Evolutionary conservation across 306 rosid species (phyloP).

Genomic region (Glycine soja): DNA sequence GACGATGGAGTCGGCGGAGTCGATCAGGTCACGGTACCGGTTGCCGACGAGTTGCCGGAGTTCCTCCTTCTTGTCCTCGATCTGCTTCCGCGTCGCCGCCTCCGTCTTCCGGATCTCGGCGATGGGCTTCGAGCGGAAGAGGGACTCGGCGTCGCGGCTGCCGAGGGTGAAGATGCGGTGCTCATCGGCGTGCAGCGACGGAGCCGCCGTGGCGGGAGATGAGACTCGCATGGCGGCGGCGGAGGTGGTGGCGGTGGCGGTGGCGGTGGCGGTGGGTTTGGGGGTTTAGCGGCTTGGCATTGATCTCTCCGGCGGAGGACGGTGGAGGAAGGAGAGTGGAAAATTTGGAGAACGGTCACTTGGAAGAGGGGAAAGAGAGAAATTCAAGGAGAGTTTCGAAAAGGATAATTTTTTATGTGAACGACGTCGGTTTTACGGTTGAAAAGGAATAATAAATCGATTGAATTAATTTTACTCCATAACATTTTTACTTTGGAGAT

Average conservation of each 20-base stretch:
- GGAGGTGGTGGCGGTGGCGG: conserved; percentile 30
- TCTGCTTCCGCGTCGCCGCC: conserved; percentile 70
- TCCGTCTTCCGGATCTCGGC: conserved; percentile 90
- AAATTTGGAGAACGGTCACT: conserved; percentile 31
- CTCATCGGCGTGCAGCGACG: conserved; percentile 51
- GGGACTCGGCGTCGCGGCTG: conserved; percentile 78
- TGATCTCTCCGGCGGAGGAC: conserved; percentile 30
- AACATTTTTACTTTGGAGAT: no score
- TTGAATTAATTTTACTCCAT: no score
- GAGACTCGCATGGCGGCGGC: conserved; percentile 43
- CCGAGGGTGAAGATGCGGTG: conserved; percentile 55
- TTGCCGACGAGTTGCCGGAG: conserved; percentile 96
- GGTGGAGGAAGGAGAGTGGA: conserved; percentile 8
- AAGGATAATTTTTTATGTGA: no score
- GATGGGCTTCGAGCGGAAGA: conserved; percentile 80
- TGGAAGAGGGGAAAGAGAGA: not conserved
- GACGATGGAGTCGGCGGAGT: conserved; percentile 95
- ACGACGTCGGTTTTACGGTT: no score
- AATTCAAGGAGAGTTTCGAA: not conserved
- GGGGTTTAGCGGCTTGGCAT: conserved; percentile 43
- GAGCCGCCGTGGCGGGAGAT: conserved; percentile 36
- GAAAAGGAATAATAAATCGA: no score
- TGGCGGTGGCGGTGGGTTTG: conserved; percentile 28
- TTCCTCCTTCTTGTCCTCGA: conserved; percentile 95
- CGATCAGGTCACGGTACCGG: conserved; percentile 97